Evolutionary conservation across 2,329 filamentous ascomycete genomes (phyloP), one percentile per base, ranked within the genome.

Genomic region (Sporothrix curviconia): DNA sequence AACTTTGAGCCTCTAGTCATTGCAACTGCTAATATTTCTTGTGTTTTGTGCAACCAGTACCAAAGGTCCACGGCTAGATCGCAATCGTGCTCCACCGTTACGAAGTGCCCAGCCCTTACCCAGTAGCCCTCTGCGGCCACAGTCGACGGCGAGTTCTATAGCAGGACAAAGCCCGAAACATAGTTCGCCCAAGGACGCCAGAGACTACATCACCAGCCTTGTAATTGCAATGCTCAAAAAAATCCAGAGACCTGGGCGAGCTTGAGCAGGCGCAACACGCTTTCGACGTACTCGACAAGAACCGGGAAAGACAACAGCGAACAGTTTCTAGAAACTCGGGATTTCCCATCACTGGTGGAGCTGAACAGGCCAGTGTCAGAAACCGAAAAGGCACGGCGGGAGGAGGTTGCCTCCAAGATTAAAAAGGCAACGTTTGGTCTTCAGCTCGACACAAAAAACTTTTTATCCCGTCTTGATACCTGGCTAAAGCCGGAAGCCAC

Each of bases 261-360:
- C 28, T 57, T 1, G 44, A 59, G 32, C 56, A 53, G 2, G 46
- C 47, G 12, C 44, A 49, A 19, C 25, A 3, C 2, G 39, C 47
- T 8, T 39, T 62, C 1, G 56, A 60, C n/a, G 6, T 25, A 14
- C 22, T 49, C 1, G 14, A 46, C 1, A 37, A 57, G 47, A 54
- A 46, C 11, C 56, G 55, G 7, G 54, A 59, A 11, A 53, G 54
- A 12, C 42, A 55, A 22, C 17, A 32, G 30, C 47, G 8, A 11
- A 25, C 40, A 4, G n/a, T 49, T 3, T 40, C 55, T 9, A 43
- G 39, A 19, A 44, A 57, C 11, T 3, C 50, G 1, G 62, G 63
- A 11, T 64, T 59, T 40, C 59, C 63, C n/a, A 2, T 56, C 55
- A 11, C 28, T 58, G 32, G 32, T 40, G 6, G 59, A 56, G 25